phyloP scores from a whole-genome alignment of 305 asterid species.

The Striga hermonthica region DNA sequence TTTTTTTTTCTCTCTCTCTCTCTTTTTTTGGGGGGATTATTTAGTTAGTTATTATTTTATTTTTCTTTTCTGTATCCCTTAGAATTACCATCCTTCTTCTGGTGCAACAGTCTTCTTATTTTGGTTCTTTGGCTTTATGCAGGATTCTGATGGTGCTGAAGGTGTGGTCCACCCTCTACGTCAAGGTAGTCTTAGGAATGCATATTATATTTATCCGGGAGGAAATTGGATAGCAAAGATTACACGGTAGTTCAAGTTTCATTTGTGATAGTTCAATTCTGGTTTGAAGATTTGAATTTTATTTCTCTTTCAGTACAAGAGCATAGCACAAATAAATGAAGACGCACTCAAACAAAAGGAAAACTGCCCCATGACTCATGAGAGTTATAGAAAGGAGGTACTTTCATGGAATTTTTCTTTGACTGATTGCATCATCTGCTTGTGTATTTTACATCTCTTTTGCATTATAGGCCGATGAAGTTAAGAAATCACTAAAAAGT shows the following conservation, averaged over 20 bases:
- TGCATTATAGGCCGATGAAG: constrained; percentile 51
- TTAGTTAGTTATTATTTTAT: background rate
- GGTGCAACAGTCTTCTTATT: constrained; percentile 14
- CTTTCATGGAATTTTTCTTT: constrained; percentile 8
- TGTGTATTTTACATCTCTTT: constrained; percentile 18
- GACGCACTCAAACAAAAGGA: constrained; percentile 78
- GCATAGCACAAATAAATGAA: constrained; percentile 83
- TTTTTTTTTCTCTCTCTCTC: constrained; percentile 7
- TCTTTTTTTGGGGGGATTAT: constrained; percentile 6
- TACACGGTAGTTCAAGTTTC: constrained; percentile 58
- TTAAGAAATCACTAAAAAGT: constrained; percentile 63
- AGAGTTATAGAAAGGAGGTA: constrained; percentile 69
- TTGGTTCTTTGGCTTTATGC: constrained; percentile 27
- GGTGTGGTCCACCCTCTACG: constrained; percentile 41
- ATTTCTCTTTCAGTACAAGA: constrained; percentile 61
- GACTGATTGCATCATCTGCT: constrained; percentile 7
- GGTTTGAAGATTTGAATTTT: constrained; percentile 31
- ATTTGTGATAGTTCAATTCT: constrained; percentile 18
- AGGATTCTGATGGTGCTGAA: constrained; percentile 53
- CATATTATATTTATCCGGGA: constrained; percentile 34
- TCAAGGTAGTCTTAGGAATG: constrained; percentile 41
- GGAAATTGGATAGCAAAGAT: constrained; percentile 63
- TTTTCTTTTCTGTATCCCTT: constrained; percentile 17
- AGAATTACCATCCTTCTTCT: constrained; percentile 10
- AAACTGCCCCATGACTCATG: constrained; percentile 36